These are phyloP conservation scores for Tephrocybe sp. DNA, from an alignment of 768 basidiomycete genomes.

Conservation along the genomic window DNA sequence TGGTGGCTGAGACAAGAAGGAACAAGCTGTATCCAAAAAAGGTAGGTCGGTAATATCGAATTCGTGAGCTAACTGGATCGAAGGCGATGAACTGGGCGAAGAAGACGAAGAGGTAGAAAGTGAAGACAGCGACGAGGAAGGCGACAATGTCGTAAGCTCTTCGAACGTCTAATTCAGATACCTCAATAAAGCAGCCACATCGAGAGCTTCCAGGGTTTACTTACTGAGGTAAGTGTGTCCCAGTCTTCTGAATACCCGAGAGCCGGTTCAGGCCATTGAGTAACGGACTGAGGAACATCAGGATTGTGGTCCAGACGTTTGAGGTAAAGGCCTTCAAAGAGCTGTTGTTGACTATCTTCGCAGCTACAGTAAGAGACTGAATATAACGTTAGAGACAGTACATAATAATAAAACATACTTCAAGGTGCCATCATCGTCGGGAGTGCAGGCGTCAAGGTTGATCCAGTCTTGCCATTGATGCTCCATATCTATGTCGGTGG, in stretches of 20 bases:
- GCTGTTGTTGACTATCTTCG: background rate
- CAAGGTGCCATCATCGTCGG: background rate
- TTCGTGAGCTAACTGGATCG: background rate
- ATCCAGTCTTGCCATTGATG: slow-evolving; percentile 12
- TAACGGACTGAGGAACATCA: background rate
- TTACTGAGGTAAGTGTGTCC: background rate
- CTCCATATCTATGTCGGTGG: background rate
- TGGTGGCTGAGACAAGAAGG: background rate
- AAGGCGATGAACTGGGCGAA: background rate
- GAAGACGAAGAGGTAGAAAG: background rate
- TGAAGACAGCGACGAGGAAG: background rate
- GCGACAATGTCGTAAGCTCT: background rate
- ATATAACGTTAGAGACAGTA: background rate
- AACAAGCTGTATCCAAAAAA: background rate
- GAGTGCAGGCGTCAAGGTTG: slow-evolving; percentile 6
- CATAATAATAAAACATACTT: slow-evolving; percentile 2
- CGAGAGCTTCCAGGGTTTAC: background rate
- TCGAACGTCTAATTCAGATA: background rate
- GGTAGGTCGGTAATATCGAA: background rate
- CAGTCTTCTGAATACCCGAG: background rate
- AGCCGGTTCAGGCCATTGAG: background rate
- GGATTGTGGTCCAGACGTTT: background rate
- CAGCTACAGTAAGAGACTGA: background rate
- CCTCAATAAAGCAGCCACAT: background rate
- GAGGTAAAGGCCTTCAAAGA: background rate